Evolutionary conservation across 345 rosid genomes (phyloP), one percentile per base, ranked within the genome.

Genomic region (Isatis tinctoria): DNA sequence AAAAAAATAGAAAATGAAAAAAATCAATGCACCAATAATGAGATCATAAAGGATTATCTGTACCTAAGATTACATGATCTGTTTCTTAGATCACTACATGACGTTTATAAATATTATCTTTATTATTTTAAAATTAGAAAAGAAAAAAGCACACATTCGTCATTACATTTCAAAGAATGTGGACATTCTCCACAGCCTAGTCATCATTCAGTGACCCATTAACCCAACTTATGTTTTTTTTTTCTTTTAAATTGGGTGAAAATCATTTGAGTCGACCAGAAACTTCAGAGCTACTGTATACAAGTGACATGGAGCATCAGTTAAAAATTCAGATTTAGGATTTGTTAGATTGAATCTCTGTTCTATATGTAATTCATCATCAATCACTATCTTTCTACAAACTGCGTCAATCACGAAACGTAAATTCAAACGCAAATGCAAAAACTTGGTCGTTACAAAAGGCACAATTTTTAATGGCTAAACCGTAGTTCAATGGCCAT

Each of bases 1-100:
- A 57, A 24, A 57, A 63, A 41, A 53, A 41, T 3, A 43, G 20
- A 24, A 30, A 3, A 24, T 0, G 35, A 39, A 7, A 26, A 36
- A 52, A 69, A 60, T 26, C 27, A 76, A 28, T 69, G 39, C 20
- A 70, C 39, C 75, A 76, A 76, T 76, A 64, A 70, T 76, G 75
- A 64, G 72, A 45, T 63, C 75, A 76, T 76, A 47, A 67, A 54
- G 28, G 70, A 69, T 68, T 68, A 68, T 68, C 69, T 75, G 79
- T 68, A 75, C 64, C 69, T 68, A 75, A 60, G 74, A 75, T 69
- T 61, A 68, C 69, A 68, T 59, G 79, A 75, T 75, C 69, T 69
- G 74, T 60, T 75, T 60, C 73, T 59, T 67, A 58, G 73, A 74
- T 67, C 68, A 74, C 68, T 30, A 60, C 73, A 28, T 59, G 62